A percentile compares a stretch with the other conserved stretches of the same genome.
phyloP scores from a whole-genome alignment of 2,329 filamentous ascomycete species.

The Chaetomiaceae sp. region DNA sequence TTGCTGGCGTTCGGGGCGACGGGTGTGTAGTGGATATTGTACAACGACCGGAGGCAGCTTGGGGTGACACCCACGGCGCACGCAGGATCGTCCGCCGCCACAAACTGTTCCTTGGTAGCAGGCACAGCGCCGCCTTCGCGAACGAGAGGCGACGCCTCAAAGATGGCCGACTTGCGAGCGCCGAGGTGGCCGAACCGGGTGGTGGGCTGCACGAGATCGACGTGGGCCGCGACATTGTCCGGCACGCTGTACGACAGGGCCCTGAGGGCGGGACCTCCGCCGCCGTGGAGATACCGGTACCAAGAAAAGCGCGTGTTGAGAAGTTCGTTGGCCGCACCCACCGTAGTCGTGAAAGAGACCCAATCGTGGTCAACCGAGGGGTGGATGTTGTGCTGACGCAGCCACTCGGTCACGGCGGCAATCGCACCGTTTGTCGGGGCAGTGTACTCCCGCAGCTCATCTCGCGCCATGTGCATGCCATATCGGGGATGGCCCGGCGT shows the following conservation, averaged over 20 bases:
- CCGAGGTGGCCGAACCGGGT: conserved; percentile 52
- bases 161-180: conserved; percentile 35
- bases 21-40: conserved; percentile 39
- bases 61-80: conserved; percentile 41
- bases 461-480: conserved; percentile 55
- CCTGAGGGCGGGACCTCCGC: conserved; percentile 41
- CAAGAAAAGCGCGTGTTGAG: conserved; percentile 52
- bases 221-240: conserved; percentile 42
- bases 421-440: conserved; percentile 44
- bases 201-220: conserved; percentile 60
- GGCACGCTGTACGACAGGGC: conserved; percentile 56
- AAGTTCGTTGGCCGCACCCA: conserved; percentile 47
- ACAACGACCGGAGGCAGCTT: conserved; percentile 42
- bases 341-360: conserved; percentile 52
- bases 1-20: conserved; percentile 25
- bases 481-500: conserved; percentile 54
- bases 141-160: conserved; percentile 28
- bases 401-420: conserved; percentile 48
- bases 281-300: conserved; percentile 42
- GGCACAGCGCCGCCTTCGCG: conserved; percentile 12
- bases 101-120: conserved; percentile 7
- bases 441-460: conserved; percentile 49
- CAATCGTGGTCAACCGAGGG: conserved; percentile 50
- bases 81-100: conserved; percentile 9
- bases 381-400: conserved; percentile 43